A percentile compares a stretch with the other conserved stretches of the same genome.
These are phyloP conservation scores for Penicillium hordei DNA, from an alignment of 2,329 filamentous ascomycete genomes.

Conservation along the genomic window DNA sequence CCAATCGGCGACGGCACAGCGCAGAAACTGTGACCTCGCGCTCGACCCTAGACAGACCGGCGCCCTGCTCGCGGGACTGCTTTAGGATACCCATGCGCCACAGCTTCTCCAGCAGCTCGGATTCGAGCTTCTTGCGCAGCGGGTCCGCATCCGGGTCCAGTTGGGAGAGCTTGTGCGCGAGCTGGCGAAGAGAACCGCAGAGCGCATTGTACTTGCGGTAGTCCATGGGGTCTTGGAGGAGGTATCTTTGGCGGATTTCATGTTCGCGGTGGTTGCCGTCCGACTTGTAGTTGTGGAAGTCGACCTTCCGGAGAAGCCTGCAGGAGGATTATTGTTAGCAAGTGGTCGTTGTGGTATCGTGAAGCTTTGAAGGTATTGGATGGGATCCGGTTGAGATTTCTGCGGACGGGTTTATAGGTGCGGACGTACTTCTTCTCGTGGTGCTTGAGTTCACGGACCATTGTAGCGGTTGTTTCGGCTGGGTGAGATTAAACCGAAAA, in stretches of 20 bases:
- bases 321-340: constrained; percentile 2
- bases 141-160: constrained; percentile 75
- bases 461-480: constrained; percentile 44
- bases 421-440: constrained; percentile 76
- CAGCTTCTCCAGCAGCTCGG: constrained; percentile 84
- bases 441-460: constrained; percentile 95
- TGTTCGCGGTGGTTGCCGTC: constrained; percentile 85
- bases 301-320: constrained; percentile 78
- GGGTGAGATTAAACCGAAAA: not conserved
- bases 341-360: not conserved
- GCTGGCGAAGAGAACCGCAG: constrained; percentile 79
- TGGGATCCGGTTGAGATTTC: not conserved
- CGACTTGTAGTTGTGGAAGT: constrained; percentile 91
- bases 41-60: constrained; percentile 70
- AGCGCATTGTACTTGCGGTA: constrained; percentile 69
- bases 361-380: not conserved
- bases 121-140: constrained; percentile 79
- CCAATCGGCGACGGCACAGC: constrained; percentile 78
- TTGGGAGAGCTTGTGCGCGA: constrained; percentile 83
- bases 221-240: constrained; percentile 85
- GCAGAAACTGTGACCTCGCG: constrained; percentile 84
- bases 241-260: constrained; percentile 77
- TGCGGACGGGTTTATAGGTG: not conserved
- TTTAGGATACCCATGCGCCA: constrained; percentile 87
- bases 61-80: constrained; percentile 71